Base-by-base conservation (phyloP, 257 asterid genomes). In the Lavandula angustifolia region DNA sequence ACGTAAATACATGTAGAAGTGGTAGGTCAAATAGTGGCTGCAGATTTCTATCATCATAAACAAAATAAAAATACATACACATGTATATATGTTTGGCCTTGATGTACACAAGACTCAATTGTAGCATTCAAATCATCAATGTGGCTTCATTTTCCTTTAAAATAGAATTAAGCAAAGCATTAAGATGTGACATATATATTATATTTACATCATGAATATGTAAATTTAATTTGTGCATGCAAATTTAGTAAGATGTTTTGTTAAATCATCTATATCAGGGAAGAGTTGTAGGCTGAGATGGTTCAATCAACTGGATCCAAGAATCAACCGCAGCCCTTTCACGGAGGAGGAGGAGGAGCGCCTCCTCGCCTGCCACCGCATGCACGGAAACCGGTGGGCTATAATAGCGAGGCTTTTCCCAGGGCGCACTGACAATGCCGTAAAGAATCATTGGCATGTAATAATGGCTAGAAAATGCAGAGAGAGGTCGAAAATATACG, bases 231-330 rank as follows among this genome's bases (percentile, higher is more conserved):
- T 58, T 16, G 18, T 60, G 9, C 54, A 53, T 62, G 58, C 58
- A 62, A 33, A 46, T 34, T 4, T 10, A 42, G 8, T 40, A 56
- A 32, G 6, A 62, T 4, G 6, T 7, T 7, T 65, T 58, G 69
- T 49, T 64, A 43, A 22, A 13, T 64, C 22, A 68, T 74, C 38
- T 41, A 41, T 4, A 42, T 46, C 81, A 87, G 97, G 97, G 17
- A 91, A 91, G 79, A 91, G 97, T 22, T 91, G 97, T 70, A 82
- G 97, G 86, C 78, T 91, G 74, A 82, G 97, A 75, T 91, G 97
- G 97, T 91, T 80, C 81, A 91, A 91, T 77, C 97, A 91, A 54
- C 66, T 91, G 64, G 97, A 91, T 73, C 95, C 97, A 56, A 81
- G 90, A 71, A 85, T 91, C 34, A 91, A 87, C 49, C 86, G 92